Conservation (phyloP, 768 basidiomycete species). For the Podaxis sp. region DNA sequence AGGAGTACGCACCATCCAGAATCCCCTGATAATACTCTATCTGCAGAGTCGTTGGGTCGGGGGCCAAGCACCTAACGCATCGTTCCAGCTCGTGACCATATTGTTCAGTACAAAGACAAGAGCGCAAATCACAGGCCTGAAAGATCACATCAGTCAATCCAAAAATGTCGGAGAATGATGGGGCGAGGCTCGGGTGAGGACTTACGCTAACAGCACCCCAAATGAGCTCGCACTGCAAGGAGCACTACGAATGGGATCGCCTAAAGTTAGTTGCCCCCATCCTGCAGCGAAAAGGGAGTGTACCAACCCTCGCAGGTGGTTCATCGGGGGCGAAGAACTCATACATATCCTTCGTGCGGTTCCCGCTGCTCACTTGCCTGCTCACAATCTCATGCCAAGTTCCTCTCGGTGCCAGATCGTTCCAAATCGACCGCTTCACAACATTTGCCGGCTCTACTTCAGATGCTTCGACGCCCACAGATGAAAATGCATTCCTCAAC, state of each 20-base stretch:
- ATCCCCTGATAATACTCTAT: constrained; percentile 8
- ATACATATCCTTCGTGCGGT: constrained; percentile 7
- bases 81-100: background rate
- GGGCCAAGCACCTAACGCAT: constrained; percentile 1
- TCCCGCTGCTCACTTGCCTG: background rate
- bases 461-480: background rate
- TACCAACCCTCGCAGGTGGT: background rate
- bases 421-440: constrained; percentile 6
- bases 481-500: background rate
- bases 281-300: background rate
- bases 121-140: constrained; percentile 2
- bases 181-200: background rate
- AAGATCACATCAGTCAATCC: background rate
- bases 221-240: constrained; percentile 3
- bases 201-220: constrained; percentile 11
- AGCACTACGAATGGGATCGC: background rate
- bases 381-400: background rate
- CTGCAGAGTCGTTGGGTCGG: background rate
- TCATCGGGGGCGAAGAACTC: constrained; percentile 3
- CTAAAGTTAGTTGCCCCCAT: background rate
- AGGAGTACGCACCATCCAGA: background rate
- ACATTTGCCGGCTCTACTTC: background rate
- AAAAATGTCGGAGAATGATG: background rate
- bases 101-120: background rate
- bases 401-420: background rate